Evolutionary conservation across 202 grass and related monocot species (phyloP), one percentile per base, ranked within the genome.

Genomic region (Setaria viridis): DNA sequence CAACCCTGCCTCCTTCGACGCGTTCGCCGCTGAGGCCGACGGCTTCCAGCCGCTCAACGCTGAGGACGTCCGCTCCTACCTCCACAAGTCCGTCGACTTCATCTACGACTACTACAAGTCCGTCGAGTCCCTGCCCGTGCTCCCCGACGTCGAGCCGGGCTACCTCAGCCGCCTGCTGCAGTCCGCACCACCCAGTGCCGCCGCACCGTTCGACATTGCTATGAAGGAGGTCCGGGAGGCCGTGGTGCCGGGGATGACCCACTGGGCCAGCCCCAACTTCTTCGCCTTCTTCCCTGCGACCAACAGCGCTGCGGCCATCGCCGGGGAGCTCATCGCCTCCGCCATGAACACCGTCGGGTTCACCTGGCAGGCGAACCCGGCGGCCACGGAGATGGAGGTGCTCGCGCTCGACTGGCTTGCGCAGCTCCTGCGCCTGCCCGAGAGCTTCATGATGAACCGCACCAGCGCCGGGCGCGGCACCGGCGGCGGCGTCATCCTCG

Each of bases 241-340:
- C 13, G 76, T 91, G 9, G 56, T 92, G 0, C 91, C 91, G 0
- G 91, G 91, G 6, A 80, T 89, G 79, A 92, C 91, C 9, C 65
- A 92, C 76, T 92, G 90, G 90, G 79, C 83, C 39, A 92, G 90
- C 80, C 90, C 90, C 0, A 92, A 87, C 80, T 92, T 89, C 87
- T 92, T 89, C 16, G 90, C 87, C 0, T 92, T 88, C 77, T 92
- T 92, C 80, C 90, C 90, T 0, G 67, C 90, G 0, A 92, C 90
- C 66, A 74, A 86, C 60, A 89, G 90, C 67, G 79, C 90, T 0
- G 90, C 86, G 0, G 86, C 86, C 11, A 73, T 92, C 3, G 82
- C 86, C 8, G 86, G 62, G 1, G 86, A 88, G 0, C 86, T 88
- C 51, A 50, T 88, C 29, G 79, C 86, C 2, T 88, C 86, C 2